Percentiles rank a stretch among this genome's conserved stretches.
These are phyloP conservation scores for Saprolegnia parasitica DNA, from an alignment of 352 stramenopile genomes.

Conservation along the genomic window DNA sequence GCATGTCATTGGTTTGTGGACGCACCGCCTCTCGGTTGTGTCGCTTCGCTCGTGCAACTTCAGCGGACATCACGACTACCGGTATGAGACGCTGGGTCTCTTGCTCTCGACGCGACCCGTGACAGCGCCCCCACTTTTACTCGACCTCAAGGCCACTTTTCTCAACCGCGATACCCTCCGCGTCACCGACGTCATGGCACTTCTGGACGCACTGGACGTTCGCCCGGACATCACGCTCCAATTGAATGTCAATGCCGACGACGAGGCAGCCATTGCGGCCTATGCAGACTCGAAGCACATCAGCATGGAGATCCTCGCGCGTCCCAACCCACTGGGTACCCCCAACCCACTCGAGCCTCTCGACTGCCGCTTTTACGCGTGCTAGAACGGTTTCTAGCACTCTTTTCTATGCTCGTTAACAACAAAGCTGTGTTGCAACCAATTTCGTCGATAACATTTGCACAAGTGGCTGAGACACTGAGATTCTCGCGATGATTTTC, in stretches of 20 bases:
- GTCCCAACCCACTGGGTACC: too few species aligned
- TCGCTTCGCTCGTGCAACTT: not conserved
- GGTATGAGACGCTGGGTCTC: too few species aligned
- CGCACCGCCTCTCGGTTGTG: not conserved
- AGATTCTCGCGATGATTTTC: too few species aligned
- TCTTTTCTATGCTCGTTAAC: not conserved
- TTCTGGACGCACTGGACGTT: not conserved
- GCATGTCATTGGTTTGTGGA: not conserved
- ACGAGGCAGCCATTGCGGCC: not conserved
- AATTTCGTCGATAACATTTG: too few species aligned
- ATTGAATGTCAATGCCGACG: conserved; percentile 9
- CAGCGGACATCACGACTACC: too few species aligned
- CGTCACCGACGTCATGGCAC: not conserved
- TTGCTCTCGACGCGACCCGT: too few species aligned
- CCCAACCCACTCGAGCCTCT: too few species aligned
- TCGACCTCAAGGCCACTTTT: not conserved
- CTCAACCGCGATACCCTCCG: not conserved
- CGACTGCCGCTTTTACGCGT: not conserved
- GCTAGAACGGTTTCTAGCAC: not conserved
- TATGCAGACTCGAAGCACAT: not conserved
- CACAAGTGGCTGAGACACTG: not conserved
- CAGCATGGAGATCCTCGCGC: not conserved
- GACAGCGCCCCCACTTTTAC: too few species aligned
- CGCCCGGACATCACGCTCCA: not conserved
- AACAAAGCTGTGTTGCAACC: not conserved